Evolutionary conservation across 2,329 filamentous ascomycete genomes (phyloP), one percentile per base, ranked within the genome.

Genomic region (Boeremia exigua): DNA sequence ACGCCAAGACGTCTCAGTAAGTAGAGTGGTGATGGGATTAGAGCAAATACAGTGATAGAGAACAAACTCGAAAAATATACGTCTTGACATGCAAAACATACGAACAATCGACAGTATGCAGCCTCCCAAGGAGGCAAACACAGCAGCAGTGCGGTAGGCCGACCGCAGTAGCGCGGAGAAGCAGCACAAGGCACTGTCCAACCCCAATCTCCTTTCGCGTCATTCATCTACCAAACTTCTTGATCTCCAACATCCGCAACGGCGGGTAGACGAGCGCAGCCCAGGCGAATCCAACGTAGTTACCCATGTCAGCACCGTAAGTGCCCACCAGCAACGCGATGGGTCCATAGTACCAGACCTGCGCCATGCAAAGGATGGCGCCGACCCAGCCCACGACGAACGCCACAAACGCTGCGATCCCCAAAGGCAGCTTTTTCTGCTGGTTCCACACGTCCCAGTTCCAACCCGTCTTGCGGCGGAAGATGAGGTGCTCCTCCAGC

Each of bases 311-410:
- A 43, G 79, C 84, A 15, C 84, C 84, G 69, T 82, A 80, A 17
- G 81, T 81, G 0, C 85, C 84, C 15, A 88, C 81, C 48, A 81
- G 71, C 42, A 76, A 77, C 3, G 86, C 85, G 54, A 89, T 73
- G 0, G 87, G 87, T 1, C 88, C 87, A 56, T 85, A 82, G 71
- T 87, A 90, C 83, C 86, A 90, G 3, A 84, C 82, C 75, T 91
- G 87, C 19, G 84, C 84, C 87, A 90, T 90, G 56, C 82, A 87
- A 40, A 89, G 69, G 27, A 90, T 82, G 0, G 86, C 82, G 8
- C 87, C 86, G 3, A 80, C 80, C 86, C 87, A 89, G 3, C 87
- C 86, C 12, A 89, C 66, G 34, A 87, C 70, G 62, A 90, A 90
- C 0, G 87, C 82, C 2, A 79, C 63, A 7, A 88, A 74, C 0